Base-by-base conservation (phyloP, 257 asterid species). In the Solanum medicagineum region DNA sequence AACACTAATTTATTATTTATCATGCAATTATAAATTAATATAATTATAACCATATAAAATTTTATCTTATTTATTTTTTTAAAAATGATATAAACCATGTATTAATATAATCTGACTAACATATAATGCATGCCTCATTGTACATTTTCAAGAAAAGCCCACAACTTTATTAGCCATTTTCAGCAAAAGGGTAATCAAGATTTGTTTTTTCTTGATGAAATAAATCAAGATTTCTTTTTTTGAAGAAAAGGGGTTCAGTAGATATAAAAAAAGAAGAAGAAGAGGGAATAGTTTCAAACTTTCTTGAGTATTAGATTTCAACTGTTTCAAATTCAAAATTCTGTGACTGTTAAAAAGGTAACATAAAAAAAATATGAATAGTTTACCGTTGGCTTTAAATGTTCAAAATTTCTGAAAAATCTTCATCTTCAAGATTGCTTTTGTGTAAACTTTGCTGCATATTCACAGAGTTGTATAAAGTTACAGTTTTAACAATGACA, bases 271-370 rank as follows among this genome's bases (percentile, higher is more conserved):
- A 60, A 88, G 71, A 88, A 84, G 45, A 36, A 8, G 19, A 70
- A 84, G 87, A 87, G 90, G 90, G 91, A 87, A 87, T 85, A 81
- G 90, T 91, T 88, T 88, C 90, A 88, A 91, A 94, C 90, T 85
- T 89, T 16, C 51, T 59, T 57, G 54, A 47, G 80, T 63, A 65
- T n/a, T 66, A 51, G 12, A 89, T 87, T 32, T 83, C 90, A 84
- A 81, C 91, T 69, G 89, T 36, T 93, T 92, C 92, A 92, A 94
- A 93, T 91, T 94, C 95, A 79, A 79, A 89, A 92, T 91, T 55
- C 83, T 20, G 56, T 88, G 90, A 74, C 87, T 77, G 87, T 83
- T 89, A 77, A 86, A 68, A 92, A 93, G 92, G 94, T 92, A 77
- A 56, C 75, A 86, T 79, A 74, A 26, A 66, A 36, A 69, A 70